Evolutionary conservation across 1,284 basidiomycete genomes (phyloP), one percentile per base, ranked within the genome.

Genomic region (Bondarzewia mesenterica): DNA sequence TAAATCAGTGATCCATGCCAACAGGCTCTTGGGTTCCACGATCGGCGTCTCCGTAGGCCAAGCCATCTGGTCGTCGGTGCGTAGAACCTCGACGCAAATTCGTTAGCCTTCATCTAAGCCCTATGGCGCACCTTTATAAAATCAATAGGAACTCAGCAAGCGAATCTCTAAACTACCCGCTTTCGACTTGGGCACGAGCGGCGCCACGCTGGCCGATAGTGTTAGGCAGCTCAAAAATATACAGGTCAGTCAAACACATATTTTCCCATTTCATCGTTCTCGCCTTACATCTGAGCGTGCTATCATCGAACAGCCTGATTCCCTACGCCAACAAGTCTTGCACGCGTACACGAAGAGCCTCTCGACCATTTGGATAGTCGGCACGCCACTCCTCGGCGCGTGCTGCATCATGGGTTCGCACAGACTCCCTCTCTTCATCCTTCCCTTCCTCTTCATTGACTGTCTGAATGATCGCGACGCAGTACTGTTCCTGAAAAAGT

Each of bases 21-120:
- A 22, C 20, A 16, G 35, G 36, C 38, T 40, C 0, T 63, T 90
- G 15, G 88, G 87, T 16, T 87, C 82, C 4, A 85, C 88, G 0
- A 70, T 90, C 29, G 85, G 87, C 5, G 77, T 91, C 49, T 73
- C 85, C 0, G 60, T 88, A 27, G 84, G 85, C 21, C 80, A 88
- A 56, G 76, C 81, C 2, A 80, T 89, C 50, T 82, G 81, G 53
- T 66, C 79, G 3, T 78, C 75, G 45, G 76, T 70, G 35, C 67
- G n/a, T 32, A n/a, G n/a, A n/a, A n/a, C n/a, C n/a, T n/a, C n/a
- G n/a, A n/a, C n/a, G n/a, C n/a, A n/a, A n/a, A n/a, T n/a, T n/a
- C n/a, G n/a, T n/a, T n/a, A n/a, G n/a, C n/a, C n/a, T n/a, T n/a
- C n/a, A n/a, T n/a, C n/a, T n/a, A 4, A 32, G 29, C 29, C n/a